phyloP scores from a whole-genome alignment of 2,329 filamentous ascomycete species.

The Colletotrichum gloeosporioides region DNA sequence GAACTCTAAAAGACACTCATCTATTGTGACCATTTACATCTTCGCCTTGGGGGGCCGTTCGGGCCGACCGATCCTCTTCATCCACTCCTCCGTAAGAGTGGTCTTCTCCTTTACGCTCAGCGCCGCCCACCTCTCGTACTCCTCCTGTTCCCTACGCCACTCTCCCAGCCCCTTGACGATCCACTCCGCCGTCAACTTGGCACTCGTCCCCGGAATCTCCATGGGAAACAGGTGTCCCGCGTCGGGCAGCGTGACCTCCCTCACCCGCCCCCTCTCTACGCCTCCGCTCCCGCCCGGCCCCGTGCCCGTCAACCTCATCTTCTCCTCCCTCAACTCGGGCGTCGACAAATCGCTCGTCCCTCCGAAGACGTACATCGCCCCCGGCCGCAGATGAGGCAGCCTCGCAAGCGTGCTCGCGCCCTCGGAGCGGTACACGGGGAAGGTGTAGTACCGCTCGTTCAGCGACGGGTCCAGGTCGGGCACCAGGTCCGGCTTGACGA shows the following conservation, averaged over 20 bases:
- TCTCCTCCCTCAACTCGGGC: constrained; percentile 54
- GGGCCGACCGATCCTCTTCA: constrained; percentile 52
- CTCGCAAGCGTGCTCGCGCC: constrained; percentile 58
- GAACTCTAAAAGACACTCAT: background rate
- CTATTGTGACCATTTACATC: constrained; percentile 7
- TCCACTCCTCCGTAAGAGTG: constrained; percentile 60
- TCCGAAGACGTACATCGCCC: constrained; percentile 74
- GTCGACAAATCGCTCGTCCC: constrained; percentile 60
- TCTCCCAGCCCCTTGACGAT: constrained; percentile 59
- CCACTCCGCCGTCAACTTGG: constrained; percentile 63
- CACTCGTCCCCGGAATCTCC: constrained; percentile 74
- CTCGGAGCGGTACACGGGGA: constrained; percentile 73
- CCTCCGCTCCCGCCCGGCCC: constrained; percentile 74
- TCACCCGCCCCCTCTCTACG: constrained; percentile 68
- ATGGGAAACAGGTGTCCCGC: constrained; percentile 84
- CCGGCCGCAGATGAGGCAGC: constrained; percentile 67
- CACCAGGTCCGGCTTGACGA: constrained; percentile 45
- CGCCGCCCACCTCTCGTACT: constrained; percentile 61
- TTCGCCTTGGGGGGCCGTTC: constrained; percentile 22
- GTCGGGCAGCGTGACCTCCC: constrained; percentile 65
- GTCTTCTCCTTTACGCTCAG: constrained; percentile 58
- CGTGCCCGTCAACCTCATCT: constrained; percentile 67
- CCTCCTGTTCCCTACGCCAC: constrained; percentile 63
- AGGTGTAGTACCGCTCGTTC: constrained; percentile 38
- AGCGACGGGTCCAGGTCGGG: constrained; percentile 51